Percentiles rank a stretch among this genome's conserved stretches.
phyloP scores from a whole-genome alignment of 768 basidiomycete genomes.

The Rhizopogon vesiculosus region DNA sequence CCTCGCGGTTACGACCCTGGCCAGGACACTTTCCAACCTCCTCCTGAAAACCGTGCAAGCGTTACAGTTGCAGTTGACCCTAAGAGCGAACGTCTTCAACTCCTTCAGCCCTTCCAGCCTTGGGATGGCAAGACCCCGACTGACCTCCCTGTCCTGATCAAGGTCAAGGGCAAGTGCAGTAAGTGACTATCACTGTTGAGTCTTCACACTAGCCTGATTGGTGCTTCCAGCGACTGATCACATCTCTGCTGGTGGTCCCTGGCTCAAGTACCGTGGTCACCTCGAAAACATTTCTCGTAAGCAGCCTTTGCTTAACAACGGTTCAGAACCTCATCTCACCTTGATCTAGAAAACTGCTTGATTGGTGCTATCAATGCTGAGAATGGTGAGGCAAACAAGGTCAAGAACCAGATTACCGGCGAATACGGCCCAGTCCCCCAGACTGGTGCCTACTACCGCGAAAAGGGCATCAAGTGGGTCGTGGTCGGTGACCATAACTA shows the following conservation, averaged over 20 bases:
- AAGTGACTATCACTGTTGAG: conserved; percentile 27
- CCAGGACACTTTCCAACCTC: conserved; percentile 94
- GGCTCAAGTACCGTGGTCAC: conserved; percentile 99
- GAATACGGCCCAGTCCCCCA: conserved; percentile 83
- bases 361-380: conserved; percentile 97
- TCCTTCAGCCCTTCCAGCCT: conserved; percentile 81
- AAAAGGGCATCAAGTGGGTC: conserved; percentile 91
- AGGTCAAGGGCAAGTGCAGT: conserved; percentile 99
- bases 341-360: conserved; percentile 78
- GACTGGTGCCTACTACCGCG: conserved; percentile 85
- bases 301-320: conserved; percentile 18
- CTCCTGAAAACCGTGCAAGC: conserved; percentile 76
- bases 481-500: conserved; percentile 96
- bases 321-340: conserved; percentile 5
- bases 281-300: conserved; percentile 94
- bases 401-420: conserved; percentile 88
- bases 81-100: conserved; percentile 85
- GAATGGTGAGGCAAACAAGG: conserved; percentile 94
- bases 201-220: not conserved
- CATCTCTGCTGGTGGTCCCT: conserved; percentile 96
- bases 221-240: conserved; percentile 70
- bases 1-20: conserved; percentile 96
- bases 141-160: conserved; percentile 92
- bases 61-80: conserved; percentile 87
- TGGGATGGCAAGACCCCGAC: conserved; percentile 93